These are phyloP conservation scores for Marchantia polymorpha DNA, from an alignment of 225 moss, liverwort and hornwort genomes.

Conservation along the genomic window DNA sequence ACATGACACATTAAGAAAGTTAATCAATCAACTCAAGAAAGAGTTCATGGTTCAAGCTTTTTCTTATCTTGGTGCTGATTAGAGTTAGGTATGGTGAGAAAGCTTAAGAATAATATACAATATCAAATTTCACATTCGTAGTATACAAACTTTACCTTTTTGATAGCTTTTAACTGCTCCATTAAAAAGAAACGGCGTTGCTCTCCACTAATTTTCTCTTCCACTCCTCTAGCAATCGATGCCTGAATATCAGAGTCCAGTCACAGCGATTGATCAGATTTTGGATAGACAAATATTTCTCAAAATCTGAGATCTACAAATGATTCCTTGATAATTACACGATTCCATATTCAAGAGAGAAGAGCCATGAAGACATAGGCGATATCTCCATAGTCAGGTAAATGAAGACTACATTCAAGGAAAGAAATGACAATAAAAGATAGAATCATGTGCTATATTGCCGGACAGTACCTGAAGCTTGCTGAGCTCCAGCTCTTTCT, in stretches of 20 bases:
- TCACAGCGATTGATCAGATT: background rate
- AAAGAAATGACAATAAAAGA: background rate
- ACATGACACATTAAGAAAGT: too few relatives aligned
- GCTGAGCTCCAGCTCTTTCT: constrained; percentile 96
- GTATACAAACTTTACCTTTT: constrained; percentile 54
- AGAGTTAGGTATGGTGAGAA: too few relatives aligned
- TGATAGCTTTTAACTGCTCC: constrained; percentile 96
- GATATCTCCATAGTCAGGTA: background rate
- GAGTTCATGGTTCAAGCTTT: too few relatives aligned
- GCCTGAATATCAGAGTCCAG: constrained; percentile 35
- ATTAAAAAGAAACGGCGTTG: constrained; percentile 92
- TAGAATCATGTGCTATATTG: background rate
- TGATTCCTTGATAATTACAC: too few relatives aligned
- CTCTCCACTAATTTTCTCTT: constrained; percentile 98
- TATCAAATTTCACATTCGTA: background rate
- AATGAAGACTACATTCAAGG: background rate
- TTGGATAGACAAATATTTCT: too few relatives aligned
- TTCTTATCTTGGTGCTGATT: too few relatives aligned
- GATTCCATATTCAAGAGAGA: background rate
- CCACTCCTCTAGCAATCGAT: constrained; percentile 94
- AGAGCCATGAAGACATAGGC: background rate
- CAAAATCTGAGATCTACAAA: too few relatives aligned
- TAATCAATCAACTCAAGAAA: too few relatives aligned
- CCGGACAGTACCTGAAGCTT: constrained; percentile 71
- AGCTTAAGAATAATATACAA: too few relatives aligned